phyloP scores from a whole-genome alignment of 805 yeast species.

The Ogataea wickerhamii region DNA sequence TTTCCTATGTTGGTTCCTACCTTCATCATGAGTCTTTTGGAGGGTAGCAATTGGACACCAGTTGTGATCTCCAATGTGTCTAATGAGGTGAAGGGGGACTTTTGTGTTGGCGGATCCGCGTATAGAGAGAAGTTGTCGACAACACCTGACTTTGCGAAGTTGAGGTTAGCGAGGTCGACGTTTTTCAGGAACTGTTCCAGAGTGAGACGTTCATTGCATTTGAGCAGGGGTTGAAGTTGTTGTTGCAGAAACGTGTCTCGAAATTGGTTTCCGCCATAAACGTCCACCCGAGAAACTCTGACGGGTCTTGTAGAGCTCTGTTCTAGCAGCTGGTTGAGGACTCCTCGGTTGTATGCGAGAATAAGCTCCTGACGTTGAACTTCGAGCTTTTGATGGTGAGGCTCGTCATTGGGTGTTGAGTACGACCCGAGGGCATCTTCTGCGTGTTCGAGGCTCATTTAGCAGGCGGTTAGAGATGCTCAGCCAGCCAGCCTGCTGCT shows the following conservation, averaged over 20 bases:
- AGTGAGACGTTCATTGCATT: slow-evolving; percentile 32
- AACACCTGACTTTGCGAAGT: slow-evolving; percentile 41
- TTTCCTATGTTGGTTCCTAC: slow-evolving; percentile 96
- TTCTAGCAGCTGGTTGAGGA: slow-evolving; percentile 27
- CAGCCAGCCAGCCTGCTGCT: no score
- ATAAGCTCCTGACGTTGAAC: slow-evolving; percentile 27
- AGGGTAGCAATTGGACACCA: slow-evolving; percentile 42
- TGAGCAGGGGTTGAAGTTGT: slow-evolving; percentile 47
- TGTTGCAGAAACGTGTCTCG: slow-evolving; percentile 42
- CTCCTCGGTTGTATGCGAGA: slow-evolving; percentile 25
- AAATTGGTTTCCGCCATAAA: slow-evolving; percentile 43
- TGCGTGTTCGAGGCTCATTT: slow-evolving; percentile 2
- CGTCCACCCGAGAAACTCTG: slow-evolving; percentile 40
- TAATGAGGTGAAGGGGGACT: slow-evolving; percentile 16
- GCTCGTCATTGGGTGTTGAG: background rate
- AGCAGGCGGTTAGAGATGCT: no score
- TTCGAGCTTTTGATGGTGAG: slow-evolving; percentile 21
- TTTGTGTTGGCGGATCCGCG: slow-evolving; percentile 23
- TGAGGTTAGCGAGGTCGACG: slow-evolving; percentile 42
- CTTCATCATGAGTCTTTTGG: slow-evolving; percentile 71
- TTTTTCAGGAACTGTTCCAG: slow-evolving; percentile 37
- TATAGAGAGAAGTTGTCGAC: slow-evolving; percentile 40
- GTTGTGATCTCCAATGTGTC: slow-evolving; percentile 28
- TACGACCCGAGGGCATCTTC: background rate
- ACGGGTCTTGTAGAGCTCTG: slow-evolving; percentile 40